Conservation (phyloP, 306 rosid species). For the Pterocarpus macrocarpus region DNA sequence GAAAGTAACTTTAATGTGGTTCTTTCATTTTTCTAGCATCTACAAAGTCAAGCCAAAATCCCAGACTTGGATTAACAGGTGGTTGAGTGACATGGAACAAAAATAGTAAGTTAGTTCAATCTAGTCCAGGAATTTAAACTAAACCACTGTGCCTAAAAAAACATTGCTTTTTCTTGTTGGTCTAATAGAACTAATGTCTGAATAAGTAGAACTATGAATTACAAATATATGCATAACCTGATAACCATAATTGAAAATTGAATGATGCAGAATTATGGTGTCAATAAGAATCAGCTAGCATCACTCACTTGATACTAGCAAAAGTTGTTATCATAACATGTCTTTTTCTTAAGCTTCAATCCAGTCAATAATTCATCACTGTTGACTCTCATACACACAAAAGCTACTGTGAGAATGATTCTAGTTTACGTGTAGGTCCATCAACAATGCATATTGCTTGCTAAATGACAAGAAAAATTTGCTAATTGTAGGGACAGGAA, state of each 20-base stretch:
- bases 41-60: not conserved
- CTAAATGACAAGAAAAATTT: conserved; percentile 20
- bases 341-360: conserved; percentile 27
- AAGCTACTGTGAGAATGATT: conserved; percentile 37
- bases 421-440: not conserved
- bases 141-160: conserved; percentile 9
- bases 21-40: not conserved
- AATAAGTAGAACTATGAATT: conserved; percentile 6
- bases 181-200: not conserved
- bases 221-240: not conserved
- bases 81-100: no score
- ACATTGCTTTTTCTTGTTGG: not conserved
- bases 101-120: no score
- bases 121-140: not conserved
- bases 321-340: not conserved
- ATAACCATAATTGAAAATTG: not conserved
- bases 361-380: conserved; percentile 15
- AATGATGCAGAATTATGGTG: conserved; percentile 3
- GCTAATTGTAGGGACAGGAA: not conserved
- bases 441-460: not conserved
- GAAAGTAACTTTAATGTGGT: not conserved
- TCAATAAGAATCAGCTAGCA: conserved; percentile 11
- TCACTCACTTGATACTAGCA: conserved; percentile 3
- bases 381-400: conserved; percentile 23
- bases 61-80: not conserved